Base-by-base conservation (phyloP, 2,329 filamentous ascomycete genomes). In the Zasmidium cellare region DNA sequence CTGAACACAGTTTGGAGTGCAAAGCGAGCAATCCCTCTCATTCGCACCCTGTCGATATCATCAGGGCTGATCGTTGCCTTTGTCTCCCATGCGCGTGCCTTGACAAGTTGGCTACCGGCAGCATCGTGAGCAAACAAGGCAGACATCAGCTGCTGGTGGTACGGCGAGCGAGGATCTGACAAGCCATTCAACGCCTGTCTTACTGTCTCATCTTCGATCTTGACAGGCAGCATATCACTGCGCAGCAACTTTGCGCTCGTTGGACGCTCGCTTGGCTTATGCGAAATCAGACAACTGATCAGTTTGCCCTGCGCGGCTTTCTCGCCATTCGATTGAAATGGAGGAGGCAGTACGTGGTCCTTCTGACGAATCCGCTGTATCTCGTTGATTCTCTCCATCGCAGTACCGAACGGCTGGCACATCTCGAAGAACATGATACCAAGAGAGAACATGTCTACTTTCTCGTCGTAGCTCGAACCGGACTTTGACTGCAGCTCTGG, bases 401-500 rank as follows among this genome's bases (percentile, higher is more conserved):
- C 80, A 0, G 86, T 88, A 18, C 77, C 77, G 46, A 88, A 74
- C 2, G 82, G 77, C 64, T 84, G 80, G 69, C 90, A 96, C 94
- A 99, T 99, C 75, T 99, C 94, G 66, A 97, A 97, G 76, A 99
- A 96, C 57, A 99, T 97, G 62, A 99, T 90, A 0, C 94, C 94
- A 45, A 99, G 81, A 0, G 93, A 97, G 72, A 94, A 99, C 93
- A 99, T 97, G 83, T 99, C 94, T 1, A 97, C 92, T 74, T 97
- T 97, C 57, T 91, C 87, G 59, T 90, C 96, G 72, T 97, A 97
- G 60, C 87, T 87, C 2, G 88, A 89, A 28, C 83, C 83, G 5
- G 87, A 87, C 5, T 84, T 84, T 1, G 90, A 91, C 59, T 89
- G 87, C 56, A 99, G 85, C 74, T 99, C 94, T 0, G 94, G 94